These are phyloP conservation scores for Thelonectria discophora DNA, from an alignment of 2,329 filamentous ascomycete species.

Conservation along the genomic window DNA sequence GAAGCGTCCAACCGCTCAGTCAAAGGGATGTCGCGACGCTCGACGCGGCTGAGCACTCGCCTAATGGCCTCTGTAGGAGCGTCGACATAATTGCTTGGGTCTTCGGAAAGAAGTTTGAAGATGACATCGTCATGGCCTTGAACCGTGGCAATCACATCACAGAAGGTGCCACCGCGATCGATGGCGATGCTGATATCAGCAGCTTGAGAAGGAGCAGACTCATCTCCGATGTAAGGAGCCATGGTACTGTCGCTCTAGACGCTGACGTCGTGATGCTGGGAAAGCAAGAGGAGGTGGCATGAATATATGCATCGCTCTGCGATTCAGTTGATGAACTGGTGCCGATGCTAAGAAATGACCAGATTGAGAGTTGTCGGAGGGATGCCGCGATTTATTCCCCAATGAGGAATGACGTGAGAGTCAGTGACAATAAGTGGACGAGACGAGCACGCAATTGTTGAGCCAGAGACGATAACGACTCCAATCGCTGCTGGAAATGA, in stretches of 20 bases:
- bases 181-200: conserved; percentile 45
- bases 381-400: neutral
- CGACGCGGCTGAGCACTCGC: conserved; percentile 67
- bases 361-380: neutral
- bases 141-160: conserved; percentile 73
- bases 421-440: neutral
- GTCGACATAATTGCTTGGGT: conserved; percentile 75
- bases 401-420: neutral
- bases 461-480: neutral
- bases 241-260: neutral
- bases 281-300: neutral
- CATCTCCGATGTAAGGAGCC: neutral
- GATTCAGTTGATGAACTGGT: too few species aligned
- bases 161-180: conserved; percentile 77
- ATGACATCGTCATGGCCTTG: conserved; percentile 73
- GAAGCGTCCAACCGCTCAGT: conserved; percentile 47
- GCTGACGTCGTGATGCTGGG: neutral
- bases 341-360: too few species aligned
- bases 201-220: neutral
- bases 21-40: conserved; percentile 62
- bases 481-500: neutral
- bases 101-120: conserved; percentile 79
- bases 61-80: conserved; percentile 77
- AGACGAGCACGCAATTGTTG: neutral
- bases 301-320: neutral